Evolutionary conservation across 352 stramenopile species (phyloP), one percentile per base, ranked within the genome.

Genomic region (Phytophthora pisi): DNA sequence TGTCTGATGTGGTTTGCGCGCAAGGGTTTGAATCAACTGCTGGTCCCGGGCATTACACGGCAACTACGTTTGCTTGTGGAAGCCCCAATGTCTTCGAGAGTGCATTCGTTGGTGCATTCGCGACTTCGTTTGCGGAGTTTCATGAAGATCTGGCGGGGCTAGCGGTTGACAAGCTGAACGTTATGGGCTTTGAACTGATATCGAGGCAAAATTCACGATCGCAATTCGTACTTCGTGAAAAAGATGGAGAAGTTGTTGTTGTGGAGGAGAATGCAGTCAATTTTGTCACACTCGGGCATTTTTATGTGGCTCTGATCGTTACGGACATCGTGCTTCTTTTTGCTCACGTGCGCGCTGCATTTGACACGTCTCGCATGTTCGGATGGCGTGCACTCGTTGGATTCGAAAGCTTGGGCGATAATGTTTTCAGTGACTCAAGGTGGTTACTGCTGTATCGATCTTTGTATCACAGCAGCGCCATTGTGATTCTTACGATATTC

Each of bases 121-220:
- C 79, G 18, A n/a, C 64, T 11, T 43, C 28, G 11, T 85, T 89
- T 55, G 61, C 56, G 1, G 47, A 70, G 2, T 31, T 88, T 3
- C 77, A 84, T 18, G n/a, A 61, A 2, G 49, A 76, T 20, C 70
- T 87, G 13, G 51, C 73, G 9, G 86, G 72, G 51, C 57, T 92
- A 16, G 76, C 75, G 1, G 65, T 84, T 4, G 79, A 90, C 50
- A 74, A 70, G 23, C 28, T 90, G 18, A 77, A 79, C 34, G 8
- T 88, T 10, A 73, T 92, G 67, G 79, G 81, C 1, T 69, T 90
- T 11, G 72, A 90, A 45, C 79, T 87, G 24, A 50, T 82, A 13
- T 68, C 81, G 6, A 72, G 83, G 28, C 69, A 88, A 53, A 88
- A 90, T 55, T 66, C 57, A 13, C 72, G 59, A 1, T 74, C 64